phyloP scores from a whole-genome alignment of 768 basidiomycete genomes.

The Boletellus ananas region DNA sequence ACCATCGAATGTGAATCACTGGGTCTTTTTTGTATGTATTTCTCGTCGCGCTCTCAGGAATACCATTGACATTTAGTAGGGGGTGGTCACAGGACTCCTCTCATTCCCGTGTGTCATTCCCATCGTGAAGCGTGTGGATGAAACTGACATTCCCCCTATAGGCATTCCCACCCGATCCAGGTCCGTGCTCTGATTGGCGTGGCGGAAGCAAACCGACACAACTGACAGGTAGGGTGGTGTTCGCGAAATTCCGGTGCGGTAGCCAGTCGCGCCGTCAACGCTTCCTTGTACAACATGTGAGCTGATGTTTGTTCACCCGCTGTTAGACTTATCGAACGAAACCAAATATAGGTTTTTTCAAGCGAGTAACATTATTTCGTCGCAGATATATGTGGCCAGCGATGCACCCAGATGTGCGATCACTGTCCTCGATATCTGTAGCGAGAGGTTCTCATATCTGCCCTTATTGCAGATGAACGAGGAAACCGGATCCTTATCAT shows the following conservation, averaged over 20 bases:
- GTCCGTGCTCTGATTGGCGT: constrained; percentile 6
- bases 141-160: constrained; percentile 11
- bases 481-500: constrained; percentile 56
- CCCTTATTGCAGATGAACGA: constrained; percentile 40
- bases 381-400: constrained; percentile 55
- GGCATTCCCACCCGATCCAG: constrained; percentile 50
- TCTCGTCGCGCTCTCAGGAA: not conserved
- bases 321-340: not conserved
- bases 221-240: constrained; percentile 47
- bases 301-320: not conserved
- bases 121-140: not conserved
- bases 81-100: constrained; percentile 40
- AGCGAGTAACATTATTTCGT: constrained; percentile 40
- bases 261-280: constrained; percentile 56
- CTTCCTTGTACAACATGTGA: constrained; percentile 56
- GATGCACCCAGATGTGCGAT: constrained; percentile 53
- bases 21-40: constrained; percentile 48
- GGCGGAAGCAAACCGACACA: not conserved
- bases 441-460: not conserved
- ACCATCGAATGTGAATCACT: constrained; percentile 46
- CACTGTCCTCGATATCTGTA: not conserved
- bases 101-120: constrained; percentile 39
- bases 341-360: constrained; percentile 37
- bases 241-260: constrained; percentile 59
- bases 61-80: constrained; percentile 25